These are phyloP conservation scores for Eustoma russellianum DNA, from an alignment of 257 asterid genomes.

Conservation along the genomic window DNA sequence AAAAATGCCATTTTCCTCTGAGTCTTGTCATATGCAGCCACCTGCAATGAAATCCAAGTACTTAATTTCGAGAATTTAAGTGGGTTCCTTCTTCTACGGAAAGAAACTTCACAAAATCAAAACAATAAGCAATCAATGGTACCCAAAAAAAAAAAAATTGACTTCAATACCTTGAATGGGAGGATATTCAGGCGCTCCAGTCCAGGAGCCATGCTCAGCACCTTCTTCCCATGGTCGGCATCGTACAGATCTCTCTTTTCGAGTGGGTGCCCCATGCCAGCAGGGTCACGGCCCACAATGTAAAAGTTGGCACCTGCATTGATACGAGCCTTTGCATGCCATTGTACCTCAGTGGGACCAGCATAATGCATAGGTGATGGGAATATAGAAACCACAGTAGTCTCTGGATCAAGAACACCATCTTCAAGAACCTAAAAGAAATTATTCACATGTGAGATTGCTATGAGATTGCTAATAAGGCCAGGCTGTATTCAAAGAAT, in stretches of 20 bases:
- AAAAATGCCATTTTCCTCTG: conserved; percentile 87
- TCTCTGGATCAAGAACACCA: conserved; percentile 86
- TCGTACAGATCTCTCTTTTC: conserved; percentile 87
- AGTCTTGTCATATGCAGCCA: conserved; percentile 91
- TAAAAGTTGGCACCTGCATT: conserved; percentile 95
- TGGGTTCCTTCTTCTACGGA: not conserved
- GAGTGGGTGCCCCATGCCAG: conserved; percentile 88
- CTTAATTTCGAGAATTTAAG: conserved; percentile 1
- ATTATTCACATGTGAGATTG: not conserved
- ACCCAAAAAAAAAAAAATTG: not conserved
- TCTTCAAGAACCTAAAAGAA: conserved; percentile 70
- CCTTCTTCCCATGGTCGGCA: conserved; percentile 99
- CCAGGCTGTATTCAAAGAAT: not conserved
- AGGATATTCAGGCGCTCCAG: conserved; percentile 77
- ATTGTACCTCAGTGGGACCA: conserved; percentile 94
- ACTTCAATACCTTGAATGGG: conserved; percentile 62
- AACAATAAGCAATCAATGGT: not conserved
- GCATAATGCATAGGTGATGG: conserved; percentile 99
- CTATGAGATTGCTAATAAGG: not conserved
- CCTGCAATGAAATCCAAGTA: conserved; percentile 28
- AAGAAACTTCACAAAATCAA: not conserved
- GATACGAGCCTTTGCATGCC: conserved; percentile 98
- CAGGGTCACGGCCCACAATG: conserved; percentile 90
- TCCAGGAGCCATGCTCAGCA: conserved; percentile 94
- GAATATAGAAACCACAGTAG: conserved; percentile 85